A percentile compares a stretch with the other conserved stretches of the same genome.
These are phyloP conservation scores for Phytophthora citrophthora DNA, from an alignment of 352 stramenopile genomes.

Conservation along the genomic window DNA sequence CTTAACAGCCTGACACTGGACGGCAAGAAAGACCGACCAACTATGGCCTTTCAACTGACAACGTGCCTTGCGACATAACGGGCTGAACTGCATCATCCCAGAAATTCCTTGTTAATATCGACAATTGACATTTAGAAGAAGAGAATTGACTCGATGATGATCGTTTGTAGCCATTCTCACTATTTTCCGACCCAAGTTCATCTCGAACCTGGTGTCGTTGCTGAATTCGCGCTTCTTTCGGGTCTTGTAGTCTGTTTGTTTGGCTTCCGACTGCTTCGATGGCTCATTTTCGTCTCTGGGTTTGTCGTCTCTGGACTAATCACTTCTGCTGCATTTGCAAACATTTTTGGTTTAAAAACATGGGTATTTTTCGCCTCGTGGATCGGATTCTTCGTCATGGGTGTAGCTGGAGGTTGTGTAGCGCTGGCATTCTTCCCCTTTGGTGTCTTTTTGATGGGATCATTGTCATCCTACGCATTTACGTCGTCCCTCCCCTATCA, in stretches of 20 bases:
- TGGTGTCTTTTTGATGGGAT: conserved; percentile 57
- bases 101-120: too few species aligned
- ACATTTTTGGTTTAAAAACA: conserved; percentile 42
- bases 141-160: conserved; percentile 10
- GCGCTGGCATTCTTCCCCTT: conserved; percentile 56
- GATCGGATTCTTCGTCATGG: conserved; percentile 54
- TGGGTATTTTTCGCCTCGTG: conserved; percentile 58
- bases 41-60: too few species aligned
- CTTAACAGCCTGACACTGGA: too few species aligned
- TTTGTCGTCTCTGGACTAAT: conserved; percentile 63
- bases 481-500: conserved; percentile 52
- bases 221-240: conserved; percentile 54
- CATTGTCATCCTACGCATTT: conserved; percentile 43
- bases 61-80: too few species aligned
- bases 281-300: conserved; percentile 54
- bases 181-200: conserved; percentile 43
- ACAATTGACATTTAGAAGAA: neutral
- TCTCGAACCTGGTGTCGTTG: conserved; percentile 47
- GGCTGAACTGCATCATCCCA: too few species aligned
- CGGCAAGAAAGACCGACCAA: too few species aligned
- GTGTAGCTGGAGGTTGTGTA: conserved; percentile 43
- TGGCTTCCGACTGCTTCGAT: conserved; percentile 58
- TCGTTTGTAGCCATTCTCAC: conserved; percentile 2
- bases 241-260: conserved; percentile 55
- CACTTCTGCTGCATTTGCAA: conserved; percentile 45